A percentile compares a stretch with the other conserved stretches of the same genome.
Evolutionary conservation across 1,284 basidiomycete genomes (phyloP).

Genomic region (Phellopilus nigrolimitatus): DNA sequence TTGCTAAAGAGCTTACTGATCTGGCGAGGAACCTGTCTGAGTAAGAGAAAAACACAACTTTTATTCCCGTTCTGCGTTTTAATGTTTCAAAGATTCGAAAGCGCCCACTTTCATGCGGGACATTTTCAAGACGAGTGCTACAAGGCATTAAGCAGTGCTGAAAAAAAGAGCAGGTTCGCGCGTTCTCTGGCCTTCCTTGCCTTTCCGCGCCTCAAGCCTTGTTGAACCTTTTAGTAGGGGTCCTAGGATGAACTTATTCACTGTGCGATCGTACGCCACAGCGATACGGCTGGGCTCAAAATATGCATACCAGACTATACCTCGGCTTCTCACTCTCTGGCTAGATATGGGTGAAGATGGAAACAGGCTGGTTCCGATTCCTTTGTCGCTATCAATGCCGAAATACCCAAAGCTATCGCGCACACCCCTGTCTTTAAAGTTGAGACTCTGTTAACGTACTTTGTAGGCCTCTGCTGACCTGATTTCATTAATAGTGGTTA

Average conservation of each 20-base stretch:
- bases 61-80: conserved; percentile 7
- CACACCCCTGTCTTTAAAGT: conserved; percentile 76
- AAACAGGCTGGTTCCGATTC: conserved; percentile 33
- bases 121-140: conserved; percentile 80
- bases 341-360: conserved; percentile 81
- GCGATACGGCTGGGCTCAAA: conserved; percentile 87
- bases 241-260: conserved; percentile 56
- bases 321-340: conserved; percentile 94
- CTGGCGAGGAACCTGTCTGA: conserved; percentile 52
- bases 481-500: conserved; percentile 68
- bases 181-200: conserved; percentile 20
- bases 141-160: conserved; percentile 45
- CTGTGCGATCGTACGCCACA: conserved; percentile 65
- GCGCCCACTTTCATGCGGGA: conserved; percentile 80
- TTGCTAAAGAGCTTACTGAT: conserved; percentile 56
- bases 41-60: conserved; percentile 43
- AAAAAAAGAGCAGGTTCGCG: conserved; percentile 49
- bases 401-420: conserved; percentile 52
- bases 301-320: conserved; percentile 95
- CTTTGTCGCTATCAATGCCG: conserved; percentile 53
- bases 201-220: background rate
- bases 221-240: conserved; percentile 36
- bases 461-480: background rate
- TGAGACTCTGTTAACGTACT: conserved; percentile 12
- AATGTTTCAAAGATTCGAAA: conserved; percentile 66